These are phyloP conservation scores for Moesziomyces sp. DNA, from an alignment of 1,284 basidiomycete genomes.

Conservation along the genomic window DNA sequence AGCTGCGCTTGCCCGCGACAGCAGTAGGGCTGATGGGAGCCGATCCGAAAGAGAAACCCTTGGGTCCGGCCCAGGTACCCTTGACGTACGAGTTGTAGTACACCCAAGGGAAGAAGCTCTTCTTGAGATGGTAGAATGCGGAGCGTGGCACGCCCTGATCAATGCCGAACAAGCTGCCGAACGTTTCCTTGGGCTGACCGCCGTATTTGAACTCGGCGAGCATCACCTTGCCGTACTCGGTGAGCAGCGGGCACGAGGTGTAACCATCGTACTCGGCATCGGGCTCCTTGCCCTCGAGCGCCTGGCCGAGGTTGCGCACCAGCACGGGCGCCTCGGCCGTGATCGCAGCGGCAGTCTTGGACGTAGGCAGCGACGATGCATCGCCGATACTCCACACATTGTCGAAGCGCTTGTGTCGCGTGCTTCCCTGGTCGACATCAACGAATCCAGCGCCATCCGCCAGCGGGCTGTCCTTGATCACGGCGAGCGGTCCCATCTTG, in stretches of 20 bases:
- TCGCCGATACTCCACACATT: constrained; percentile 94
- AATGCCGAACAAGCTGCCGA: constrained; percentile 52
- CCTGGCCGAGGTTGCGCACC: constrained; percentile 78
- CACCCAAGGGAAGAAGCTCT: constrained; percentile 85
- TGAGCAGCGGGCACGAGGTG: constrained; percentile 70
- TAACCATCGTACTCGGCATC: constrained; percentile 66
- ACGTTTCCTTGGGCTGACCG: constrained; percentile 82
- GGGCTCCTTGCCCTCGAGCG: constrained; percentile 43
- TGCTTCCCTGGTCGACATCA: constrained; percentile 81
- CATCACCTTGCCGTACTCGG: constrained; percentile 86
- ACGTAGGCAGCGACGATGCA: constrained; percentile 88
- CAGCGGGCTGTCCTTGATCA: constrained; percentile 75
- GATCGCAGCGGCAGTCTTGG: constrained; percentile 95
- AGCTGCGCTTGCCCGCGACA: constrained; percentile 34
- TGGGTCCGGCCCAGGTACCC: constrained; percentile 69
- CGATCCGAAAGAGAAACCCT: constrained; percentile 46
- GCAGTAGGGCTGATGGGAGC: constrained; percentile 32
- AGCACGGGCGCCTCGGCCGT: constrained; percentile 91
- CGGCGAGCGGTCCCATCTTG: constrained; percentile 86
- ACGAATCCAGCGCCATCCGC: constrained; percentile 75
- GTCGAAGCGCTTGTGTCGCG: constrained; percentile 81
- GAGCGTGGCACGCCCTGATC: constrained; percentile 69
- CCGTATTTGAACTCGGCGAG: constrained; percentile 88
- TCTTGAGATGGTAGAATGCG: constrained; percentile 90
- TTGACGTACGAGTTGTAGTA: constrained; percentile 88